A percentile compares a stretch with the other conserved stretches of the same genome.
Evolutionary conservation across 2,329 filamentous ascomycete species (phyloP).

Genomic region (Trichoderma harzianum): DNA sequence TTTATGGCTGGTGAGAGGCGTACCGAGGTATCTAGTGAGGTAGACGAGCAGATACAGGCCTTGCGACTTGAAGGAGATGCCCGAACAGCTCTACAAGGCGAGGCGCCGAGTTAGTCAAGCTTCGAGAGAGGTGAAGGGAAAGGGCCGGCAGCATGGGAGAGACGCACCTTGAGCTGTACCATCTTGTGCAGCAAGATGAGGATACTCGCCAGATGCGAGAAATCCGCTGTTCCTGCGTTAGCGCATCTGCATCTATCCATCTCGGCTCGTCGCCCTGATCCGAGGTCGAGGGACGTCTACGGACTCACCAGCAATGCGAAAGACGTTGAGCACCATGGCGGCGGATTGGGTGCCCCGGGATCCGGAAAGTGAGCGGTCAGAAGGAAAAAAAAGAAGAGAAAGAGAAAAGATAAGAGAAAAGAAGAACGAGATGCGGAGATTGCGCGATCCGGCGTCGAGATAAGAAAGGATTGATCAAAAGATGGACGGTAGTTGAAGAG

Average conservation of each 20-base stretch:
- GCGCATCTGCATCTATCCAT: slow-evolving; percentile 18
- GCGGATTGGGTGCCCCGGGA: not conserved
- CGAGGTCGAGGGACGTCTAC: not conserved
- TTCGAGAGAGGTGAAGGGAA: slow-evolving; percentile 10
- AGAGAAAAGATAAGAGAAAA: not conserved
- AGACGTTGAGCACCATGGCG: slow-evolving; percentile 54
- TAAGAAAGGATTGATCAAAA: not conserved
- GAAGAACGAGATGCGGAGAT: not conserved
- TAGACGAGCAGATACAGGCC: slow-evolving; percentile 93
- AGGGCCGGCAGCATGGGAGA: not conserved
- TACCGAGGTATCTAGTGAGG: slow-evolving; percentile 85
- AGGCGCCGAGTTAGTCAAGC: slow-evolving; percentile 16
- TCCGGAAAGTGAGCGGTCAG: not conserved
- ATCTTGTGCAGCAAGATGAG: slow-evolving; percentile 96
- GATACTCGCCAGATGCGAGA: slow-evolving; percentile 93
- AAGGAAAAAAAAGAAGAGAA: not conserved
- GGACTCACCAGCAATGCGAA: slow-evolving; percentile 53
- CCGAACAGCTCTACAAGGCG: slow-evolving; percentile 77
- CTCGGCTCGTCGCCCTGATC: not conserved
- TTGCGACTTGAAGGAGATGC: slow-evolving; percentile 99
- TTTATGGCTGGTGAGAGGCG: not conserved
- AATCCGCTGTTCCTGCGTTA: slow-evolving; percentile 63
- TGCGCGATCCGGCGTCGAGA: not conserved
- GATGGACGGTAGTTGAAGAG: not conserved
- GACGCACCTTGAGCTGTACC: slow-evolving; percentile 74